Evolutionary conservation across 306 rosid species (phyloP).

Genomic region (Alnus rubra): DNA sequence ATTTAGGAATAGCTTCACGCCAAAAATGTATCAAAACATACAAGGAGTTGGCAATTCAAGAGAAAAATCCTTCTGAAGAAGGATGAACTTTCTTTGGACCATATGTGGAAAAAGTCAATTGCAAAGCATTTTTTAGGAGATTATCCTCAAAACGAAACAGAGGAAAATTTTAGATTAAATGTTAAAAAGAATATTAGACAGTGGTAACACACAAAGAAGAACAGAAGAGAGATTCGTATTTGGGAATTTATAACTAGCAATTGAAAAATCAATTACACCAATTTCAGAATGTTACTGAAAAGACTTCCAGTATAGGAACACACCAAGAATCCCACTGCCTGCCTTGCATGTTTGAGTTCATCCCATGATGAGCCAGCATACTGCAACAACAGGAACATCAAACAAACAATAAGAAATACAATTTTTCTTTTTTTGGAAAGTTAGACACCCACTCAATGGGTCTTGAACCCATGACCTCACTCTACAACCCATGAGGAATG

Average conservation of each 20-base stretch:
- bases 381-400: conserved; percentile 42
- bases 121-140: neutral
- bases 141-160: neutral
- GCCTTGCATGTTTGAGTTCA: conserved; percentile 83
- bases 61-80: too few species aligned
- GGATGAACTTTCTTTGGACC: neutral
- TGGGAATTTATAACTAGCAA: neutral
- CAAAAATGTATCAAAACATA: too few species aligned
- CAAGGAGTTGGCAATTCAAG: too few species aligned
- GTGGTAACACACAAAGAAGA: neutral
- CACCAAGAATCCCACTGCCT: conserved; percentile 95
- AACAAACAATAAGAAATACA: conserved; percentile 7
- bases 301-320: conserved; percentile 6
- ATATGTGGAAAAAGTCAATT: neutral
- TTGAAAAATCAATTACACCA: neutral
- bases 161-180: neutral
- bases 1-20: too few species aligned
- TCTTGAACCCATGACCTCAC: neutral
- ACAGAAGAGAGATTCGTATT: too few species aligned
- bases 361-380: conserved; percentile 84
- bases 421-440: neutral
- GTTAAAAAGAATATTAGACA: too few species aligned
- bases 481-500: neutral
- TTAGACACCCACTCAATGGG: neutral
- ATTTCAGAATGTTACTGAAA: neutral